These are phyloP conservation scores for Mortierella sp. DNA, from an alignment of 371 early-diverging fungal species.

Conservation along the genomic window DNA sequence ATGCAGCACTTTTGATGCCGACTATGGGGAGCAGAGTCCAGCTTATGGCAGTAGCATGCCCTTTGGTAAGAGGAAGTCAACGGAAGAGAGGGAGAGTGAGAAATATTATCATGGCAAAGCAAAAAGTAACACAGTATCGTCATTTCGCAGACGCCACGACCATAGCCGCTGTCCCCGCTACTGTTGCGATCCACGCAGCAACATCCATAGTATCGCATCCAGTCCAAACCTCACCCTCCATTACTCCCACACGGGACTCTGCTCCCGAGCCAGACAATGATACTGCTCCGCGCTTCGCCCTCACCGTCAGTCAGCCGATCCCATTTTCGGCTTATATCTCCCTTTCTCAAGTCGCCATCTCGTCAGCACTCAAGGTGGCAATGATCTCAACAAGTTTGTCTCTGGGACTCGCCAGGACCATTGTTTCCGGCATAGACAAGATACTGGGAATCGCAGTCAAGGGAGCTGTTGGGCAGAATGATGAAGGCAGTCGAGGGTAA, in stretches of 20 bases:
- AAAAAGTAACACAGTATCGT: too few species aligned
- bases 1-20: constrained; percentile 9
- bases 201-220: too few species aligned
- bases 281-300: constrained; percentile 6
- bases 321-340: constrained; percentile 42
- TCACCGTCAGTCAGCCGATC: constrained; percentile 24
- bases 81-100: neutral
- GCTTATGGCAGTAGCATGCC: neutral
- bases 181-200: too few species aligned
- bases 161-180: too few species aligned
- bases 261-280: neutral
- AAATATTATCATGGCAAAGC: neutral
- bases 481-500: constrained; percentile 25
- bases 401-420: constrained; percentile 31
- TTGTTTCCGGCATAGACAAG: constrained; percentile 45
- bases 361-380: constrained; percentile 47
- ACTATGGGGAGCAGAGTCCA: neutral
- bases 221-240: neutral
- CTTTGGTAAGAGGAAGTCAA: neutral
- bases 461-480: constrained; percentile 26
- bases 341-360: constrained; percentile 36
- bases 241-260: neutral
- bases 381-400: constrained; percentile 50
- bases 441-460: constrained; percentile 27
- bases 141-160: too few species aligned